Evolutionary conservation across 257 asterid species (phyloP).

Genomic region (Ilex aquifolium): DNA sequence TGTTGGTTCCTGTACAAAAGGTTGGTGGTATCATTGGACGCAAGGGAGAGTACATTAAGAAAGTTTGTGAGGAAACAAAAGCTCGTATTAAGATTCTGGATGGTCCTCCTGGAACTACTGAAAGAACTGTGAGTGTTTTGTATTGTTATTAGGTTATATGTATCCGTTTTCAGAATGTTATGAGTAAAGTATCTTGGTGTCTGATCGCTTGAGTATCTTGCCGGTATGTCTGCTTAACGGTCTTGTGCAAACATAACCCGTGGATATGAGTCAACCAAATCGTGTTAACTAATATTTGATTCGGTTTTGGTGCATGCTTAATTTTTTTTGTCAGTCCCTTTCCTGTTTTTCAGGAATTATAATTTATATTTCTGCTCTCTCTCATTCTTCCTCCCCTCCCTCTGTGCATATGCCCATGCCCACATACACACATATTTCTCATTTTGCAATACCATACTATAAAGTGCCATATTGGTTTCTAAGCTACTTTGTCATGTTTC

Average conservation of each 20-base stretch:
- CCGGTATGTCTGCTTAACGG: background rate
- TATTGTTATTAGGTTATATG: no score
- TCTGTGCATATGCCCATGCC: background rate
- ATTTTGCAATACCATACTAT: no score
- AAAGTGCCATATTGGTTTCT: no score
- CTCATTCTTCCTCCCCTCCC: no score
- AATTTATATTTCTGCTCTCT: no score
- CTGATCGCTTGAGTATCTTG: background rate
- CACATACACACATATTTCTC: background rate
- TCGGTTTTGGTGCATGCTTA: background rate
- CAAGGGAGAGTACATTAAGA: constrained; percentile 66
- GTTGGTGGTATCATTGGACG: constrained; percentile 81
- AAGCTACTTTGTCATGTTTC: no score
- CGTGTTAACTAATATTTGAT: background rate
- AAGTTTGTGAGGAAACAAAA: constrained; percentile 62
- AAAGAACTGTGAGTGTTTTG: constrained; percentile 59
- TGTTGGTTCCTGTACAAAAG: constrained; percentile 61
- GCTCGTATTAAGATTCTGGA: constrained; percentile 74
- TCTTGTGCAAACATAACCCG: background rate
- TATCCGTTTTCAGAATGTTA: background rate
- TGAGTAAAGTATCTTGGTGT: background rate
- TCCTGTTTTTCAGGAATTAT: no score
- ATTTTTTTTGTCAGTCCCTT: no score
- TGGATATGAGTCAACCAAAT: background rate
- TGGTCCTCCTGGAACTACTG: constrained; percentile 62